Percentiles rank a stretch among this genome's conserved stretches.
Evolutionary conservation across 2,329 filamentous ascomycete species (phyloP).

Genomic region (Dothideomycetidae sp.): DNA sequence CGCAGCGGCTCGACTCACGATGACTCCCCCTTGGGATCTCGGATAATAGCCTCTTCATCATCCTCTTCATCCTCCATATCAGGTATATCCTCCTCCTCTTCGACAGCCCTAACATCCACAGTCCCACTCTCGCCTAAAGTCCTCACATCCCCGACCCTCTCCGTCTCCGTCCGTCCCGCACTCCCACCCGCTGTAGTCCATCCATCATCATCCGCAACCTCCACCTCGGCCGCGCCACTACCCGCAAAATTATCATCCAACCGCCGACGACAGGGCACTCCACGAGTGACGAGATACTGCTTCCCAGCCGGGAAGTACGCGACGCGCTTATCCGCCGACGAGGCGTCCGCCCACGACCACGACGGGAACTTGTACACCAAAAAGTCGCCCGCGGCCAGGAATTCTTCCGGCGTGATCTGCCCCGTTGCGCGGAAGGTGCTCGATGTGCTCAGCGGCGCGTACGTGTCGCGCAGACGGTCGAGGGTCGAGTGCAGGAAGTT

Average conservation of each 20-base stretch:
- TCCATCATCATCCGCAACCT: conserved; percentile 58
- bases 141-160: conserved; percentile 65
- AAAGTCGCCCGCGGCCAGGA: conserved; percentile 89
- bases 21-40: conserved; percentile 47
- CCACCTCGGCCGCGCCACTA: conserved; percentile 43
- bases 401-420: conserved; percentile 95
- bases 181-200: conserved; percentile 84
- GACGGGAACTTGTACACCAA: conserved; percentile 98
- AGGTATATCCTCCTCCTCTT: conserved; percentile 72
- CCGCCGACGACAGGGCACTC: conserved; percentile 82
- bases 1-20: conserved; percentile 33
- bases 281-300: conserved; percentile 88
- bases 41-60: conserved; percentile 87
- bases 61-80: conserved; percentile 98
- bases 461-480: conserved; percentile 80
- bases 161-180: conserved; percentile 46
- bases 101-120: conserved; percentile 55
- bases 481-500: conserved; percentile 75
- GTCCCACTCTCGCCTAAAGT: conserved; percentile 85
- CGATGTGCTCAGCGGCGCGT: conserved; percentile 75
- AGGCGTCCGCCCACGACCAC: conserved; percentile 90
- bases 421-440: conserved; percentile 90
- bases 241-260: conserved; percentile 90
- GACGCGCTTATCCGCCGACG: conserved; percentile 63
- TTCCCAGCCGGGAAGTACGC: conserved; percentile 74